Percentiles rank a stretch among this genome's conserved stretches.
Evolutionary conservation across 2,329 filamentous ascomycete genomes (phyloP).

Genomic region (Ceratocystiopsis minuta): DNA sequence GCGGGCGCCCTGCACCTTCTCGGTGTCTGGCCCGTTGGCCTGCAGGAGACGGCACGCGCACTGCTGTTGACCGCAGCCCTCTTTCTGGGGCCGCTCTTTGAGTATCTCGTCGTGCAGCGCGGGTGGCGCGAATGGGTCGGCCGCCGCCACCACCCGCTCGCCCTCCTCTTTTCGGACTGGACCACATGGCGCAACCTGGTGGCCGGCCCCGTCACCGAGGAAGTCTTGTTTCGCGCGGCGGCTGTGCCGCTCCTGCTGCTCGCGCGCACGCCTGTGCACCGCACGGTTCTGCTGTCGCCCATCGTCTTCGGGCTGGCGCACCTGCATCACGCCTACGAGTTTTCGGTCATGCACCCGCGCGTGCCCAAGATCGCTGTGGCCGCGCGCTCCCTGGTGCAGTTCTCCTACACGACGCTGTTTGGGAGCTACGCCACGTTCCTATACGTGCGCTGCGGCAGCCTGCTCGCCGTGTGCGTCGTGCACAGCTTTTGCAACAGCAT

Average conservation of each 20-base stretch:
- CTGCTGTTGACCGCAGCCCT: conserved; percentile 59
- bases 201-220: conserved; percentile 77
- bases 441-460: conserved; percentile 67
- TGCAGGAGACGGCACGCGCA: conserved; percentile 42
- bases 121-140: conserved; percentile 46
- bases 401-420: conserved; percentile 81
- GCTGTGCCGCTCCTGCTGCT: conserved; percentile 69
- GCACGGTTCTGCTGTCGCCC: conserved; percentile 65
- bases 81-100: conserved; percentile 73
- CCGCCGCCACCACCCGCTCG: conserved; percentile 29
- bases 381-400: conserved; percentile 61
- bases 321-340: conserved; percentile 91
- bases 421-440: conserved; percentile 86
- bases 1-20: conserved; percentile 45
- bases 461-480: conserved; percentile 55
- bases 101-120: conserved; percentile 55
- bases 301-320: conserved; percentile 88
- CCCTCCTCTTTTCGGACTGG: conserved; percentile 52
- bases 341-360: conserved; percentile 60
- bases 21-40: conserved; percentile 62
- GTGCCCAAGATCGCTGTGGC: conserved; percentile 45
- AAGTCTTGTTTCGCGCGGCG: conserved; percentile 80
- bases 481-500: conserved; percentile 88
- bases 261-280: conserved; percentile 35
- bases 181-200: conserved; percentile 75